phyloP scores from a whole-genome alignment of 2,329 filamentous ascomycete genomes.

The Fusarium chlamydosporum region DNA sequence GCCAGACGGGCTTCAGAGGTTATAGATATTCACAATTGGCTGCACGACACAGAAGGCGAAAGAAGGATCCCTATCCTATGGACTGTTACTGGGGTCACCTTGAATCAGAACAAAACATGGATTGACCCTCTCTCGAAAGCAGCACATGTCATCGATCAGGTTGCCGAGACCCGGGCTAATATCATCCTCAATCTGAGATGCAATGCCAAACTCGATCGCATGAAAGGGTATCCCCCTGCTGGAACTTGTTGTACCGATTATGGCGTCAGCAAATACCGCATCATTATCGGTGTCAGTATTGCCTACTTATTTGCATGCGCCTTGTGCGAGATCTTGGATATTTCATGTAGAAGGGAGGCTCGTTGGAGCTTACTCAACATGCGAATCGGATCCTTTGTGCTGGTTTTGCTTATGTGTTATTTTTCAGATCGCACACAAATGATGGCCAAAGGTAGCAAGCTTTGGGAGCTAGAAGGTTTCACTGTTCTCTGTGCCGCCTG shows the following conservation, averaged over 20 bases:
- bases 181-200: slow-evolving; percentile 68
- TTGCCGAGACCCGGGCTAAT: slow-evolving; percentile 52
- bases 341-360: slow-evolving; percentile 11
- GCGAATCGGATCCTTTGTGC: slow-evolving; percentile 40
- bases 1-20: slow-evolving; percentile 37
- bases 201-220: slow-evolving; percentile 56
- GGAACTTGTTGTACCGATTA: slow-evolving; percentile 69
- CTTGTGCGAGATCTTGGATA: slow-evolving; percentile 27
- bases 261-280: slow-evolving; percentile 32
- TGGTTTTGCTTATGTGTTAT: slow-evolving; percentile 46
- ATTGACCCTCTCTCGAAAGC: slow-evolving; percentile 41
- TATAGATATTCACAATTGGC: slow-evolving; percentile 39
- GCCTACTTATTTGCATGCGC: slow-evolving; percentile 36
- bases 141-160: slow-evolving; percentile 51
- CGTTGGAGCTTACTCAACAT: slow-evolving; percentile 40
- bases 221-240: slow-evolving; percentile 58
- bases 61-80: slow-evolving; percentile 34
- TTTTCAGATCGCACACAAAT: slow-evolving; percentile 50
- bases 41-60: slow-evolving; percentile 11
- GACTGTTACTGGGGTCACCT: slow-evolving; percentile 17
- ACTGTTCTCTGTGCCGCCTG: slow-evolving; percentile 18
- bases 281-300: slow-evolving; percentile 37
- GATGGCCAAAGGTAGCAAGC: slow-evolving; percentile 44
- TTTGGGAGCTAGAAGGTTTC: slow-evolving; percentile 35
- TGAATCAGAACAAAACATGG: slow-evolving; percentile 34